Percentiles rank a stretch among this genome's conserved stretches.
Evolutionary conservation across 352 stramenopile genomes (phyloP).

Genomic region (Phytophthora hybrid): DNA sequence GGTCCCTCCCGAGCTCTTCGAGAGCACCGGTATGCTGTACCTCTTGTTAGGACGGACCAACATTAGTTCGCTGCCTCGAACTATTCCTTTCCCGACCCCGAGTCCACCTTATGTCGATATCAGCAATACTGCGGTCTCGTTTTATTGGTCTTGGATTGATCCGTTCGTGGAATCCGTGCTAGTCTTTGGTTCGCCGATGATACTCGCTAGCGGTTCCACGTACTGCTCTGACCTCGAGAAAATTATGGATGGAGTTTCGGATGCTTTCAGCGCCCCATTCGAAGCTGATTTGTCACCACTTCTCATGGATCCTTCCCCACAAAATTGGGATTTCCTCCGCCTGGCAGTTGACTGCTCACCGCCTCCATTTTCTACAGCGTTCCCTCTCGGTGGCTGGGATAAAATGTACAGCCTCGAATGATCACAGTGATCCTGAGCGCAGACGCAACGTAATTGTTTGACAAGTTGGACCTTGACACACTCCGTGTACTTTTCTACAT

Average conservation of each 20-base stretch:
- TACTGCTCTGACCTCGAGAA: constrained; percentile 28
- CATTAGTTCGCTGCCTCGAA: constrained; percentile 17
- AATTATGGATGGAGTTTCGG: constrained; percentile 15
- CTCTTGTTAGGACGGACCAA: constrained; percentile 24
- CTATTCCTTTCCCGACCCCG: not conserved
- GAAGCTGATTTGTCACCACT: constrained; percentile 2
- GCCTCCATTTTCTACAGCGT: not conserved
- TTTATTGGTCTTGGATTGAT: constrained; percentile 39
- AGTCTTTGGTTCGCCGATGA: constrained; percentile 6
- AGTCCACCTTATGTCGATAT: constrained; percentile 18
- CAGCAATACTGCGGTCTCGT: constrained; percentile 17
- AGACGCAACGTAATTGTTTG: too few species aligned
- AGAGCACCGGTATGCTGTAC: constrained; percentile 13
- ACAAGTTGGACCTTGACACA: too few species aligned
- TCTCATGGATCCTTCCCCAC: constrained; percentile 30
- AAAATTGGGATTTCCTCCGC: constrained; percentile 25
- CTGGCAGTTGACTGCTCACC: constrained; percentile 25
- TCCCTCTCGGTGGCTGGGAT: constrained; percentile 21
- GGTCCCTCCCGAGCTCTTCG: constrained; percentile 25
- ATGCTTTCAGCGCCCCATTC: constrained; percentile 12
- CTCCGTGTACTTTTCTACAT: too few species aligned
- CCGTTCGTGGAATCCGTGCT: constrained; percentile 23
- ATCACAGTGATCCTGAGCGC: not conserved
- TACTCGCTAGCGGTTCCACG: constrained; percentile 16
- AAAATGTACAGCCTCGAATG: not conserved